Evolutionary conservation across 768 basidiomycete genomes (phyloP).

Genomic region (Rhodotorula graminis): DNA sequence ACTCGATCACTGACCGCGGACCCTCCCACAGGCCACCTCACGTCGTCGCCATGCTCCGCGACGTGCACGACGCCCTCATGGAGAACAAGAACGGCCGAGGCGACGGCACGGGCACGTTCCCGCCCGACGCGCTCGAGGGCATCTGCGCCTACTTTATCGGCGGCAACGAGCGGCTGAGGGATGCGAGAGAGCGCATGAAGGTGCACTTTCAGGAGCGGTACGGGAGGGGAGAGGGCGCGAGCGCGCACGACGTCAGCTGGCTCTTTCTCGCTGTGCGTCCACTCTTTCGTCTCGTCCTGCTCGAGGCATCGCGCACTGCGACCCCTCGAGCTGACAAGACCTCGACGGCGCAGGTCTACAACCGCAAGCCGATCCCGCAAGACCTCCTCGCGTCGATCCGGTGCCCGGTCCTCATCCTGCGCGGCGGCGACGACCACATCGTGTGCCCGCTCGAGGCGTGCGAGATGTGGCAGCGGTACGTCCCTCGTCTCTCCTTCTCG

Average conservation of each 20-base stretch:
- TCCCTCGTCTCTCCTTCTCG: not conserved
- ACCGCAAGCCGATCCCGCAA: slow-evolving; percentile 13
- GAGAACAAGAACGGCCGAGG: slow-evolving; percentile 15
- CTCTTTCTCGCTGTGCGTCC: slow-evolving; percentile 5
- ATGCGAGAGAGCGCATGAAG: not conserved
- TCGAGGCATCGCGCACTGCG: too few relatives aligned
- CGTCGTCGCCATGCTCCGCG: not conserved
- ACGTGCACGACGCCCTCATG: not conserved
- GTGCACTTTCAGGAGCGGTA: slow-evolving; percentile 18
- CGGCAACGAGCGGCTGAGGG: not conserved
- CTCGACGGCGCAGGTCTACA: not conserved
- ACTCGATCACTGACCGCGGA: not conserved
- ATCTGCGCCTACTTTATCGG: slow-evolving; percentile 17
- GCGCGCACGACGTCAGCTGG: slow-evolving; percentile 3
- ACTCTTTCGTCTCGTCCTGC: not conserved
- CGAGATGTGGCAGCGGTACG: slow-evolving; percentile 20
- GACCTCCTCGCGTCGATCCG: slow-evolving; percentile 1
- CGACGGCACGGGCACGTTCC: slow-evolving; percentile 11
- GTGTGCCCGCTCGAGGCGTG: slow-evolving; percentile 16
- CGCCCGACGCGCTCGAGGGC: slow-evolving; percentile 9
- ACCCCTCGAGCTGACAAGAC: too few relatives aligned
- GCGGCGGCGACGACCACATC: slow-evolving; percentile 25
- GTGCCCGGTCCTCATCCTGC: slow-evolving; percentile 23
- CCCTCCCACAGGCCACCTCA: not conserved
- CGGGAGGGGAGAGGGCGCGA: not conserved